phyloP scores from a whole-genome alignment of 768 basidiomycete species.

The Macrocybe gigantea region DNA sequence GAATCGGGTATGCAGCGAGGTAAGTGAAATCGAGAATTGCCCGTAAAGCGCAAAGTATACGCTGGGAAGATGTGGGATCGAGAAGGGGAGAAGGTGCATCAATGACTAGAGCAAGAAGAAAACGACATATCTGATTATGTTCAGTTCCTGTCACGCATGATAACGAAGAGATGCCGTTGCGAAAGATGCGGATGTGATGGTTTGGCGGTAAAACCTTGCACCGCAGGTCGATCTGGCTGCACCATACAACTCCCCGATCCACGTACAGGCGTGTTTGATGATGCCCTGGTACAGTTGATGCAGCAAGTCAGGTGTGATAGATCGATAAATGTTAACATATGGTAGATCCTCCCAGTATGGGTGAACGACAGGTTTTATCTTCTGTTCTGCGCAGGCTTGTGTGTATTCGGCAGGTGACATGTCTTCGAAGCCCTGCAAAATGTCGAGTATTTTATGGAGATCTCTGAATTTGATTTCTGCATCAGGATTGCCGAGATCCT shows the following conservation, averaged over 20 bases:
- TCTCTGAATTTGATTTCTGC: conserved; percentile 5
- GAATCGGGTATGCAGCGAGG: conserved; percentile 26
- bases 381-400: conserved; percentile 9
- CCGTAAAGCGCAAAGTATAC: conserved; percentile 19
- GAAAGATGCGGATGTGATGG: conserved; percentile 26
- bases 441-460: conserved; percentile 12
- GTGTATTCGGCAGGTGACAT: conserved; percentile 8
- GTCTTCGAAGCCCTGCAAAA: conserved; percentile 18
- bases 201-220: conserved; percentile 25
- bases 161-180: conserved; percentile 27
- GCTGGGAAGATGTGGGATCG: conserved; percentile 3
- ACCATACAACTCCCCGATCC: conserved; percentile 20
- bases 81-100: conserved; percentile 13
- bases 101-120: conserved; percentile 24
- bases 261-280: conserved; percentile 25
- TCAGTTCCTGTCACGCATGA: conserved; percentile 27
- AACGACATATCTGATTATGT: conserved; percentile 23
- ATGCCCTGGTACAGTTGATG: conserved; percentile 30
- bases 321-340: conserved; percentile 16
- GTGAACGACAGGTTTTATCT: conserved; percentile 18
- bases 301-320: conserved; percentile 26
- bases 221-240: conserved; percentile 27
- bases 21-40: conserved; percentile 33
- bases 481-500: conserved; percentile 15
- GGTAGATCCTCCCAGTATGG: conserved; percentile 24